Conservation (phyloP, 2,329 filamentous ascomycete species). For the Paracorniculantispora psalliotae region DNA sequence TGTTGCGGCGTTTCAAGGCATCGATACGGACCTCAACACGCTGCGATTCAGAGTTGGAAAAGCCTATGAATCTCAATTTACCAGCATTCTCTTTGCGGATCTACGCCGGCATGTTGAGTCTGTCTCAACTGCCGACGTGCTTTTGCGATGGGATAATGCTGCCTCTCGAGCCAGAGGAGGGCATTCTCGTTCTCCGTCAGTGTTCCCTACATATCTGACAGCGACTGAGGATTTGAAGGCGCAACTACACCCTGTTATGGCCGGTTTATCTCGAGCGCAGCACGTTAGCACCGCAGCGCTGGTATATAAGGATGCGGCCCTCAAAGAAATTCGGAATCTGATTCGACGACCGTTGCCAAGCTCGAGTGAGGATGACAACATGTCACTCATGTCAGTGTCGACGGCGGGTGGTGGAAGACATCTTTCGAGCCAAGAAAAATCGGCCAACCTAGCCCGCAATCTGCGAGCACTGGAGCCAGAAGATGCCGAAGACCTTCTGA, state of each 20-base stretch:
- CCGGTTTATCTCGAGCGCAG: slow-evolving; percentile 74
- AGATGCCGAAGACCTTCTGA: slow-evolving; percentile 78
- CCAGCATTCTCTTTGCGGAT: slow-evolving; percentile 72
- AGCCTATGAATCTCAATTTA: slow-evolving; percentile 77
- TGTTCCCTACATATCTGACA: slow-evolving; percentile 73
- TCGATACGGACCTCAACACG: slow-evolving; percentile 70
- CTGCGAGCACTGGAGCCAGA: slow-evolving; percentile 75
- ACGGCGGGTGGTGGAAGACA: slow-evolving; percentile 65
- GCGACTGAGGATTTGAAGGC: slow-evolving; percentile 66
- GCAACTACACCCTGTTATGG: slow-evolving; percentile 64
- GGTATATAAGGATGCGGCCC: slow-evolving; percentile 74
- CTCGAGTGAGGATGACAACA: slow-evolving; percentile 88
- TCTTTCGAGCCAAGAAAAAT: slow-evolving; percentile 80
- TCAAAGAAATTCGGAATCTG: slow-evolving; percentile 80
- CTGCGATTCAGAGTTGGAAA: slow-evolving; percentile 79
- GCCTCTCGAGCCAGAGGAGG: slow-evolving; percentile 70
- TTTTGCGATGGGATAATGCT: slow-evolving; percentile 79
- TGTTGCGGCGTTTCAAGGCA: slow-evolving; percentile 73
- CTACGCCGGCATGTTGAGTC: slow-evolving; percentile 73
- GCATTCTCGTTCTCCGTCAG: slow-evolving; percentile 61
- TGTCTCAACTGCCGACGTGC: slow-evolving; percentile 65
- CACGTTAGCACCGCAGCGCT: slow-evolving; percentile 77
- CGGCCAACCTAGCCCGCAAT: slow-evolving; percentile 80
- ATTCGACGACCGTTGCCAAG: slow-evolving; percentile 84
- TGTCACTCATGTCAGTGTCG: slow-evolving; percentile 81